Conservation (phyloP, 2,329 filamentous ascomycete genomes). For the Clarireedia homoeocarpa region DNA sequence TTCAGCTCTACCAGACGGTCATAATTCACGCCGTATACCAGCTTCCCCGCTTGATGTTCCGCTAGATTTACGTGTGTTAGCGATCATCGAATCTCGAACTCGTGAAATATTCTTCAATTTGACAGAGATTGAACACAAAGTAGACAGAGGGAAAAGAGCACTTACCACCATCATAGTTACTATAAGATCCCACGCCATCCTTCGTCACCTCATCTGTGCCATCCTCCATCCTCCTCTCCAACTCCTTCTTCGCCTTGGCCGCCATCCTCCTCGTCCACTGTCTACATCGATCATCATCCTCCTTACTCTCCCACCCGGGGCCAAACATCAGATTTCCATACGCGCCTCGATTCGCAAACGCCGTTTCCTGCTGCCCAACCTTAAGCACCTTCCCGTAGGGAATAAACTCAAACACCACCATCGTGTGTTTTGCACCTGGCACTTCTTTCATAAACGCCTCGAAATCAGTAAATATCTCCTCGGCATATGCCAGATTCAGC, state of each 20-base stretch:
- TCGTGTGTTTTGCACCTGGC: constrained; percentile 16
- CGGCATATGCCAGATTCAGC: constrained; percentile 3
- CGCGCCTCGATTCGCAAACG: constrained; percentile 25
- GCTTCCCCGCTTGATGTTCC: constrained; percentile 9
- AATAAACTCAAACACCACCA: constrained; percentile 18
- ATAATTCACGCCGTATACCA: constrained; percentile 16
- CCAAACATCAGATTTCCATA: constrained; percentile 22
- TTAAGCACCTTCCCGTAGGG: constrained; percentile 16
- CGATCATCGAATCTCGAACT: background rate
- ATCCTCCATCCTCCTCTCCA: constrained; percentile 10
- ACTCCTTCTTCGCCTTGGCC: constrained; percentile 8
- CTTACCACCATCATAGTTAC: constrained; percentile 11
- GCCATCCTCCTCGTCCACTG: constrained; percentile 18
- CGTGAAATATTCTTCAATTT: no score
- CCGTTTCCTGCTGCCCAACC: constrained; percentile 18
- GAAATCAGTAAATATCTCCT: constrained; percentile 25
- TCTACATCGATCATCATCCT: constrained; percentile 13
- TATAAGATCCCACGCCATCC: constrained; percentile 7
- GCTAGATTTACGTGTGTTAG: background rate
- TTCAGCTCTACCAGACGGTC: constrained; percentile 17
- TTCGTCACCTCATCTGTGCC: constrained; percentile 3
- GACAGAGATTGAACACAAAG: background rate
- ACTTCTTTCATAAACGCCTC: constrained; percentile 23
- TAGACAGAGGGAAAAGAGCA: background rate
- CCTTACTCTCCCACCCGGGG: constrained; percentile 24